phyloP scores from a whole-genome alignment of 1,139 yeast species.

The Kodamaea suecica region DNA sequence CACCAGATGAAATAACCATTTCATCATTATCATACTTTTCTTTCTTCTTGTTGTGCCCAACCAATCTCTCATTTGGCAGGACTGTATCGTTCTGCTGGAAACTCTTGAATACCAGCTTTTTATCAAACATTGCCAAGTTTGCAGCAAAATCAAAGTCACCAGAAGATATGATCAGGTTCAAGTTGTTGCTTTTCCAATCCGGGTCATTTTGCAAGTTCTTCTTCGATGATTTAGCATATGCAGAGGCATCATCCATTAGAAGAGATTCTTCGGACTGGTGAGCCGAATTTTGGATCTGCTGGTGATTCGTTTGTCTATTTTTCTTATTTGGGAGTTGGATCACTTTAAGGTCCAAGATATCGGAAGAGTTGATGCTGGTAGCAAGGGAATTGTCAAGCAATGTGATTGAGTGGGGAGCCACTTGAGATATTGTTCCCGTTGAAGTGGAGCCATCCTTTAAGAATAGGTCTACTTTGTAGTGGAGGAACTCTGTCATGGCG shows the following conservation, averaged over 20 bases:
- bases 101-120: constrained; percentile 74
- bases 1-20: constrained; percentile 56
- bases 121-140: constrained; percentile 79
- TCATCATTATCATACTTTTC: constrained; percentile 65
- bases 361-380: constrained; percentile 27
- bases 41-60: constrained; percentile 65
- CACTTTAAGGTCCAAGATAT: constrained; percentile 49
- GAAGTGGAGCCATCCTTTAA: constrained; percentile 46
- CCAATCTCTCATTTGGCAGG: constrained; percentile 62
- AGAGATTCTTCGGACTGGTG: neutral
- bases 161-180: constrained; percentile 42
- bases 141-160: constrained; percentile 87
- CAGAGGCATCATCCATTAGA: constrained; percentile 27
- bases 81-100: constrained; percentile 63
- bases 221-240: constrained; percentile 19
- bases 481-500: constrained; percentile 42
- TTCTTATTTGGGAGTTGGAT: constrained; percentile 41
- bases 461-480: constrained; percentile 51
- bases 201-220: constrained; percentile 15
- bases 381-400: constrained; percentile 32
- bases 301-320: constrained; percentile 5
- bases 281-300: neutral
- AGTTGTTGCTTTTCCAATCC: constrained; percentile 49
- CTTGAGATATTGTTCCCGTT: constrained; percentile 46
- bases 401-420: constrained; percentile 38